These are phyloP conservation scores for Persicaria maculosa DNA, from an alignment of 148 eudicot species.

Conservation along the genomic window DNA sequence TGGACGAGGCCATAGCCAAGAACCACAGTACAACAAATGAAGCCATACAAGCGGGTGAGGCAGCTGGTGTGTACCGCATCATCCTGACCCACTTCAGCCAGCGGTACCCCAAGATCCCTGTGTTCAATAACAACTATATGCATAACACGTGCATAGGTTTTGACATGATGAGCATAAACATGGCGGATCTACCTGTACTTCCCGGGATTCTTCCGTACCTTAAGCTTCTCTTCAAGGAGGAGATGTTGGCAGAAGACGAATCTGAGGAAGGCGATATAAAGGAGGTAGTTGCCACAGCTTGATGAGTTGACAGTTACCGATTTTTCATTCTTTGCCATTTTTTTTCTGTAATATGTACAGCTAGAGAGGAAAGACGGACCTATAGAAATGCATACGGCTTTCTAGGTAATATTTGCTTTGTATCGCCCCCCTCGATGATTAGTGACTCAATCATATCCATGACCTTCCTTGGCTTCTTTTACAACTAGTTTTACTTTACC, in stretches of 20 bases:
- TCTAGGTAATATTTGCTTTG: no score
- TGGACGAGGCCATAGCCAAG: constrained; percentile 80
- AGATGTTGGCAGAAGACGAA: constrained; percentile 53
- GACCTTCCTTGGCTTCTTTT: no score
- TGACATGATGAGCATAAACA: constrained; percentile 85
- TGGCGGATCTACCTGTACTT: constrained; percentile 67
- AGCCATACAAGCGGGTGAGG: constrained; percentile 75
- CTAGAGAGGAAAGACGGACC: no score
- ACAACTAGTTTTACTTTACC: no score
- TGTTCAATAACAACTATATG: constrained; percentile 66
- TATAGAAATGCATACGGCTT: no score
- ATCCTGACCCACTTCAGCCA: constrained; percentile 97
- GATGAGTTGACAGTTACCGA: no score
- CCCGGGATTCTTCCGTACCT: constrained; percentile 66
- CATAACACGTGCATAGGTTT: constrained; percentile 80
- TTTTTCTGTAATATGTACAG: no score
- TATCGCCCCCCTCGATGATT: no score
- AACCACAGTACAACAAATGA: constrained; percentile 93
- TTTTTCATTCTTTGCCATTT: no score
- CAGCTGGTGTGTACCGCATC: constrained; percentile 75
- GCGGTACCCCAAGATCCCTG: constrained; percentile 90
- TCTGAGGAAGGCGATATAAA: constrained; percentile 38
- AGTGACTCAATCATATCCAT: no score
- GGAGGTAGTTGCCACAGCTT: constrained; percentile 23
- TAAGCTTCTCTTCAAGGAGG: constrained; percentile 55